Evolutionary conservation across 2,329 filamentous ascomycete genomes (phyloP).

Genomic region (Metarhizium sp.): DNA sequence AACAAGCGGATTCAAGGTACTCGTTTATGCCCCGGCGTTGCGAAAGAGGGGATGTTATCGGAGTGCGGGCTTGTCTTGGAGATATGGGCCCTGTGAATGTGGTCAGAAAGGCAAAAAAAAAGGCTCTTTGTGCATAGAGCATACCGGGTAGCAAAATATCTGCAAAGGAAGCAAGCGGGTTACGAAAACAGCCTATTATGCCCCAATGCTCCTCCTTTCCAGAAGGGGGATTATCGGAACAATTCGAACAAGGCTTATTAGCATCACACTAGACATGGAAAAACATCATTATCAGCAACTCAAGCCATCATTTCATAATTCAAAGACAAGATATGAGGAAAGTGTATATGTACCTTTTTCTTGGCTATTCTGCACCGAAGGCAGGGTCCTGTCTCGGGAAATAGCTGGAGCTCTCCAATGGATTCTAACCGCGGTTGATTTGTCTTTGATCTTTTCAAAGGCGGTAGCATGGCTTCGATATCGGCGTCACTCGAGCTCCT

Average conservation of each 20-base stretch:
- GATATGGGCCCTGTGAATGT: slow-evolving; percentile 30
- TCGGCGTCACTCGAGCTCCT: slow-evolving; percentile 36
- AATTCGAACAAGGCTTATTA: slow-evolving; percentile 38
- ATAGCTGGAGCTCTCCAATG: slow-evolving; percentile 44
- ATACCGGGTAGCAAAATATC: slow-evolving; percentile 42
- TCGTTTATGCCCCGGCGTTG: slow-evolving; percentile 43
- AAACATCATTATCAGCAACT: not conserved
- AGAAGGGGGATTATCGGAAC: slow-evolving; percentile 27
- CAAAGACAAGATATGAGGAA: not conserved
- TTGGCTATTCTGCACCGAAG: slow-evolving; percentile 40
- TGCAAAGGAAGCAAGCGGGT: slow-evolving; percentile 34
- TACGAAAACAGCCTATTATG: slow-evolving; percentile 41
- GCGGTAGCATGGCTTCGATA: slow-evolving; percentile 42
- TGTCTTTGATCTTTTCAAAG: slow-evolving; percentile 42
- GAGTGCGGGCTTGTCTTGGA: slow-evolving; percentile 39
- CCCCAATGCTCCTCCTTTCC: slow-evolving; percentile 37
- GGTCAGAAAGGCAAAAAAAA: not conserved
- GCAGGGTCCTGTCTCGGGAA: slow-evolving; percentile 38
- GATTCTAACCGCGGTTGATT: slow-evolving; percentile 46
- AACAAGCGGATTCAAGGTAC: slow-evolving; percentile 37
- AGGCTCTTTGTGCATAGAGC: slow-evolving; percentile 4
- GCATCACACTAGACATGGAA: slow-evolving; percentile 37
- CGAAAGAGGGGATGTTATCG: slow-evolving; percentile 39
- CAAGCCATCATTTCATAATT: not conserved
- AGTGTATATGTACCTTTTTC: slow-evolving; percentile 28